Evolutionary conservation across 225 moss, liverwort and hornwort species (phyloP).

Genomic region (Asterella californica): DNA sequence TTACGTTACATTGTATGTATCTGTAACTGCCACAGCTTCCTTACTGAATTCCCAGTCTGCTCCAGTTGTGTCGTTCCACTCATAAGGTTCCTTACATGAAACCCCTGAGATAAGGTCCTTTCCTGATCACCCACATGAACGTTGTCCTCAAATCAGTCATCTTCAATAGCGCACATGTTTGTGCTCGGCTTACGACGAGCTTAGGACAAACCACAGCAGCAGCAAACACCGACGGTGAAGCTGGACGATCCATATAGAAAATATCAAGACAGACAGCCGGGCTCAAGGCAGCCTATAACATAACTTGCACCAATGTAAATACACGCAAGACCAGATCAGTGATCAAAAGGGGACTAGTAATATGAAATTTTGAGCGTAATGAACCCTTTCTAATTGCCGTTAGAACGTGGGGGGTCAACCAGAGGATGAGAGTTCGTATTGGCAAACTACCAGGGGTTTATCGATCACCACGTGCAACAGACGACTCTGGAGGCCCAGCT

Average conservation of each 20-base stretch:
- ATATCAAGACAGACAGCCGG: background rate
- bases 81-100: constrained; percentile 79
- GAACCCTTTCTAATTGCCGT: background rate
- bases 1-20: constrained; percentile 51
- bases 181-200: background rate
- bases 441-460: background rate
- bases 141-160: background rate
- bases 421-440: background rate
- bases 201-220: no score
- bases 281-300: background rate
- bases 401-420: background rate
- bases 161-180: background rate
- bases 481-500: background rate
- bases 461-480: background rate
- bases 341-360: background rate
- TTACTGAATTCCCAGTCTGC: constrained; percentile 85
- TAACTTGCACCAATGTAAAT: no score
- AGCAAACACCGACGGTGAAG: no score
- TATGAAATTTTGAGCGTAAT: no score
- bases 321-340: background rate
- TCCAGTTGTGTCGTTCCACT: constrained; percentile 79
- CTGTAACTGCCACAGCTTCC: constrained; percentile 27
- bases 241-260: background rate
- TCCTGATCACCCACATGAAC: constrained; percentile 35
- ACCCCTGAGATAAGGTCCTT: constrained; percentile 90